Evolutionary conservation across 1,139 yeast species (phyloP), one percentile per base, ranked within the genome.

Genomic region (Yamadazyma buinensis): DNA sequence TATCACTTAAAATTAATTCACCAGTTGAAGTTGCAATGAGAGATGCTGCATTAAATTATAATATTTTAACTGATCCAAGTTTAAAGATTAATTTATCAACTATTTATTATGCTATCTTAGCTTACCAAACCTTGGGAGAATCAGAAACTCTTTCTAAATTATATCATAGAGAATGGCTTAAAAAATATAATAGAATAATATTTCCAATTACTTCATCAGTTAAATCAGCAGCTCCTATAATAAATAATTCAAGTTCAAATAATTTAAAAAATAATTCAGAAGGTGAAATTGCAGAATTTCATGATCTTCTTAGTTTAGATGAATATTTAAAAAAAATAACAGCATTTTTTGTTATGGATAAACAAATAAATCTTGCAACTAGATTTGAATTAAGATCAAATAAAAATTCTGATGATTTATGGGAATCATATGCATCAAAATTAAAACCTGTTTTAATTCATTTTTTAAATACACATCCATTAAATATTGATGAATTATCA

Each of bases 21-120:
- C 87, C 95, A 0, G 86, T 88, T 7, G 97, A 90, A 55, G 58
- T 79, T 11, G 77, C 88, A 5, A 67, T 84, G 55, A 66, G 95
- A 46, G 80, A 77, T 39, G 72, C 82, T 0, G 59, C 64, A 15
- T 48, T 62, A 23, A 58, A 64, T 39, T 66, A 72, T 39, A 67
- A 73, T 42, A 64, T 79, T 0, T 59, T 77, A 28, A 55, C 65
- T 5, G 77, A 75, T 39, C 57, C 61, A 8, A 55, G 58, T 10
- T 55, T 78, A 18, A 64, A 66, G 15, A 67, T 84, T 22, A 80
- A 81, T 38, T 59, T 88, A 35, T 72, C 80, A 12, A 83, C 88
- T 10, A 65, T 92, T 17, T 85, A 78, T 54, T 97, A 92, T 57
- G 82, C 95, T 5, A 76, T 86, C 17, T 67, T 90, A 49, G 95